phyloP scores from a whole-genome alignment of 805 yeast genomes.

The Metschnikowia kofuensis region DNA sequence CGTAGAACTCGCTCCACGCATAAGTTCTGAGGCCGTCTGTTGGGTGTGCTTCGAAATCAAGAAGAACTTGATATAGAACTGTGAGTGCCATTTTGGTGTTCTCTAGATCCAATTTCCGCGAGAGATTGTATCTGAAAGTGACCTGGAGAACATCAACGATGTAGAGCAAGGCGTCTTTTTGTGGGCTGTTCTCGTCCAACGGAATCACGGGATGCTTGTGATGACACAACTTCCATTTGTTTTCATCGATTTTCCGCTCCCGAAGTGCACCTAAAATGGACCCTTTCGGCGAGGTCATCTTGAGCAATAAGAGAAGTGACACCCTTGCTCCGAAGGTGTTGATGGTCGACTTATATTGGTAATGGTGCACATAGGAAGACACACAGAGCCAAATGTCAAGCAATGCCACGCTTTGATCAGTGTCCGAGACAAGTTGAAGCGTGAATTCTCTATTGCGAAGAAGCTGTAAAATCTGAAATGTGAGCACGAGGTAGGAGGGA shows the following conservation, averaged over 20 bases:
- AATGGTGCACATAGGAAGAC: slow-evolving; percentile 36
- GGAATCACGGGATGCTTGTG: slow-evolving; percentile 37
- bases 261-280: slow-evolving; percentile 2
- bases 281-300: slow-evolving; percentile 19
- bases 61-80: slow-evolving; percentile 25
- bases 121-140: slow-evolving; percentile 34
- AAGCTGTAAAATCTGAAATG: slow-evolving; percentile 9
- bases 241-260: slow-evolving; percentile 27
- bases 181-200: slow-evolving; percentile 4
- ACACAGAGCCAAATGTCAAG: slow-evolving; percentile 36
- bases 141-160: slow-evolving; percentile 16
- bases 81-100: slow-evolving; percentile 28
- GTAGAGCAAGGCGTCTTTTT: slow-evolving; percentile 30
- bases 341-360: slow-evolving; percentile 30
- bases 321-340: slow-evolving; percentile 27
- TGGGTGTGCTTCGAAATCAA: slow-evolving; percentile 17
- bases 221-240: slow-evolving; percentile 42
- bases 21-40: slow-evolving; percentile 22
- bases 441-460: slow-evolving; percentile 11
- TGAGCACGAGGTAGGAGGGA: slow-evolving; percentile 14
- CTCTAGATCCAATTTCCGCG: slow-evolving; percentile 31
- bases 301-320: slow-evolving; percentile 25
- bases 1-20: slow-evolving; percentile 35
- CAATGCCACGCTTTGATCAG: slow-evolving; percentile 2
- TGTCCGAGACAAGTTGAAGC: slow-evolving; percentile 1